phyloP scores from a whole-genome alignment of 768 basidiomycete genomes.

The Steccherinum ochraceum region DNA sequence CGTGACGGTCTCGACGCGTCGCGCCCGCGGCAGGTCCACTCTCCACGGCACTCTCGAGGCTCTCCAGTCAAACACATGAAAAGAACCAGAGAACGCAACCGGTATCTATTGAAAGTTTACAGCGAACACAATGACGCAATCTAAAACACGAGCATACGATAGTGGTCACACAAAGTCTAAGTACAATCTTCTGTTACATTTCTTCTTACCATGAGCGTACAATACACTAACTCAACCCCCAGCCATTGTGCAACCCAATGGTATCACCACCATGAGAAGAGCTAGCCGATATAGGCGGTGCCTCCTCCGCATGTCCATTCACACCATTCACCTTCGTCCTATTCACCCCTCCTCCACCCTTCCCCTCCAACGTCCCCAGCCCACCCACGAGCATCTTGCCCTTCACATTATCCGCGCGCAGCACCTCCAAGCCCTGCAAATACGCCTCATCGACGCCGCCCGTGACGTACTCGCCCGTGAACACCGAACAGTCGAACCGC shows the following conservation, averaged over 20 bases:
- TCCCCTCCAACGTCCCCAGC: slow-evolving; percentile 28
- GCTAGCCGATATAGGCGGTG: background rate
- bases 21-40: too few relatives aligned
- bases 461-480: slow-evolving; percentile 95
- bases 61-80: too few relatives aligned
- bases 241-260: slow-evolving; percentile 75
- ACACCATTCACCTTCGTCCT: slow-evolving; percentile 11
- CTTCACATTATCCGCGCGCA: slow-evolving; percentile 81
- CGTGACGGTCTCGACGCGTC: background rate
- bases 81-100: too few relatives aligned
- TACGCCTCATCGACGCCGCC: slow-evolving; percentile 87
- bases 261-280: slow-evolving; percentile 65
- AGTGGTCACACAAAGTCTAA: too few relatives aligned
- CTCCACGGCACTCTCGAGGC: too few relatives aligned
- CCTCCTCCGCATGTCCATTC: slow-evolving; percentile 16
- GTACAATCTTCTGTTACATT: too few relatives aligned
- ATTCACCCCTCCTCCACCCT: slow-evolving; percentile 24
- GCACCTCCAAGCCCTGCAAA: slow-evolving; percentile 61
- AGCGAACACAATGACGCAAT: too few relatives aligned
- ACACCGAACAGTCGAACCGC: slow-evolving; percentile 94
- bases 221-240: slow-evolving; percentile 32
- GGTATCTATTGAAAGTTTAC: too few relatives aligned
- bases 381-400: slow-evolving; percentile 35
- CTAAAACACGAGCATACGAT: too few relatives aligned
- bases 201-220: background rate